A percentile compares a stretch with the other conserved stretches of the same genome.
Conservation (phyloP, 352 stramenopile genomes). For the Globisporangium alternatum region DNA sequence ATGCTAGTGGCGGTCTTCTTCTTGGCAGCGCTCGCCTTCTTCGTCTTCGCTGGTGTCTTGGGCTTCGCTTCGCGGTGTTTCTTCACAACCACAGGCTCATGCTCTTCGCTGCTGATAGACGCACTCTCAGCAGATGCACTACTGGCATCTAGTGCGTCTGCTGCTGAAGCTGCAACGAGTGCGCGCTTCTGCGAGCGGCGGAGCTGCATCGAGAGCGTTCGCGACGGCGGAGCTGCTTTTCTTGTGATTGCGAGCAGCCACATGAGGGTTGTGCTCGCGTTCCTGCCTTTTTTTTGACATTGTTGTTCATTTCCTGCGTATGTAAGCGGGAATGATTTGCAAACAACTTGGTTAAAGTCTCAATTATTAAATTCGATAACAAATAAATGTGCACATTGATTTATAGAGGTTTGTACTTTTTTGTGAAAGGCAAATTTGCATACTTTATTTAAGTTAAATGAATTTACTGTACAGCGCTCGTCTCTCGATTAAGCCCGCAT, state of each 20-base stretch:
- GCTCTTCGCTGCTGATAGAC: neutral
- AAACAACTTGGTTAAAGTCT: too few relatives aligned
- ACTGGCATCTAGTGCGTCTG: neutral
- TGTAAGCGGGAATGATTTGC: too few relatives aligned
- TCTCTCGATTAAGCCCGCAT: too few relatives aligned
- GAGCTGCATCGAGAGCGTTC: conserved; percentile 11
- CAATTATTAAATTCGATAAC: too few relatives aligned
- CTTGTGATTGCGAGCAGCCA: neutral
- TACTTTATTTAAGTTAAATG: too few relatives aligned
- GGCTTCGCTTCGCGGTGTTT: neutral
- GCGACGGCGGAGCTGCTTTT: neutral
- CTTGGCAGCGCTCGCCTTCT: neutral
- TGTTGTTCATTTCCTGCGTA: too few relatives aligned
- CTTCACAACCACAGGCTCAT: neutral
- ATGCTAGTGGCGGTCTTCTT: conserved; percentile 2
- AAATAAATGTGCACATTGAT: too few relatives aligned
- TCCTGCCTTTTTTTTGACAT: neutral
- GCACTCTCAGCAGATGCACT: neutral
- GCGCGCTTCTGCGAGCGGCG: conserved; percentile 13
- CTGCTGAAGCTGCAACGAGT: neutral
- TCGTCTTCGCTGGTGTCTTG: neutral
- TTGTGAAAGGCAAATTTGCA: too few relatives aligned
- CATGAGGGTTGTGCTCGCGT: neutral
- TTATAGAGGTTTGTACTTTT: too few relatives aligned
- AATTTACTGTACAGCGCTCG: too few relatives aligned